Base-by-base conservation (phyloP, 2,329 filamentous ascomycete species). In the Colletotrichum lindemuthianum region DNA sequence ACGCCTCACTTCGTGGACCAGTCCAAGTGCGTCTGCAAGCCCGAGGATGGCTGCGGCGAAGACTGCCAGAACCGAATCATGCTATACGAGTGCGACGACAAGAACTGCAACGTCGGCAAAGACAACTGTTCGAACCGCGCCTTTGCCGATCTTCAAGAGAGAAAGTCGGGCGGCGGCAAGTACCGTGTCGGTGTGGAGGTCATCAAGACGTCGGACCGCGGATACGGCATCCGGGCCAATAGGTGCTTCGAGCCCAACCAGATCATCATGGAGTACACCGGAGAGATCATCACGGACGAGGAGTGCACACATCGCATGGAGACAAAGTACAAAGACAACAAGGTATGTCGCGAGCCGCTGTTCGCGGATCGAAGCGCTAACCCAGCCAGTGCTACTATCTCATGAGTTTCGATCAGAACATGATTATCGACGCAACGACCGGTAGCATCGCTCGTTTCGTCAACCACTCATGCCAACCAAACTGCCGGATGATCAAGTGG, bases 401-500 rank as follows among this genome's bases (percentile, higher is more conserved):
- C 53, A 99, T 99, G 96, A 93, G 93, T 60, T 97, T 98, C 75
- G 94, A 98, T 74, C 93, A 97, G 77, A 96, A 96, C 77, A 96
- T 98, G 89, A 97, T 98, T 72, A 97, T 99, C 69, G 96, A 99
- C 80, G 96, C 95, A 39, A 97, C 94, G 34, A 93, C 92, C 60
- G 96, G 96, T 72, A 97, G 92, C 69, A 97, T 98, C 77, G 95
- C 96, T 72, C 91, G 96, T 60, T 99, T 99, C 76, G 94, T 99
- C 75, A 99, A 99, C 75, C 96, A 99, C 77, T 97, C 93, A 15
- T 99, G 96, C 79, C 90, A 92, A 61, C 96, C 96, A 3, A 99
- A 99, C 75, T 98, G 95, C 78, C 88, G 91, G 67, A 98, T 99
- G 94, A 93, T 97, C 72, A 98, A 97, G 77, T 97, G 93, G 93